Evolutionary conservation across 2,329 filamentous ascomycete genomes (phyloP), one percentile per base, ranked within the genome.

Genomic region (Pseudogymnoascus sp.): DNA sequence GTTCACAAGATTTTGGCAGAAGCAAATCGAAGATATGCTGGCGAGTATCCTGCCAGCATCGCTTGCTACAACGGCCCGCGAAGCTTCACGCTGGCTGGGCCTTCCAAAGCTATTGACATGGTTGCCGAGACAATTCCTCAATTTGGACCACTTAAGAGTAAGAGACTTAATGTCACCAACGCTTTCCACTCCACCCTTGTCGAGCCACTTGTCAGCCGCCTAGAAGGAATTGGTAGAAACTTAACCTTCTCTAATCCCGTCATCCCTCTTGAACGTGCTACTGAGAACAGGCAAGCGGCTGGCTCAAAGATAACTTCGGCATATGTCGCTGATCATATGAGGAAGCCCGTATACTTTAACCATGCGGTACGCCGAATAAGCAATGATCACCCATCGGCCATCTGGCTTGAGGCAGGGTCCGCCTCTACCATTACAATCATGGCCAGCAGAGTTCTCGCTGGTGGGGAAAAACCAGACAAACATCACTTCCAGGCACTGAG

Each of bases 341-440:
- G 73, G 4, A 28, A 69, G 19, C 69, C 74, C 1, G 74, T 75
- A 0, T 73, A 67, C 65, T 75, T 75, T 54, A 16, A 54, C 14
- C 60, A 73, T 13, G 72, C 73, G 1, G 64, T 75, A 1, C 62
- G 67, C 19, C 67, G 73, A 2, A 65, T 75, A 31, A 66, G 1
- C 60, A 66, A 6, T 67, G 36, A 14, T 13, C 36, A 71, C 10
- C 64, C 66, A 0, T 28, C 63, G 1, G 70, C 68, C 23, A 66
- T 71, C 14, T 77, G 70, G 70, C 66, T 77, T 4, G 76, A 77
- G 62, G 75, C 74, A 6, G 75, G 75, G 2, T 66, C 68, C 4
- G 63, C 66, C 16, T 70, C 71, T 6, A 61, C 69, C 6, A 71
- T 74, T 16, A 75, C 74, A 0, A 34, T 31, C 8, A 76, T 79